Evolutionary conservation across 2,329 filamentous ascomycete species (phyloP).

Genomic region (Pyrenochaeta sp.): DNA sequence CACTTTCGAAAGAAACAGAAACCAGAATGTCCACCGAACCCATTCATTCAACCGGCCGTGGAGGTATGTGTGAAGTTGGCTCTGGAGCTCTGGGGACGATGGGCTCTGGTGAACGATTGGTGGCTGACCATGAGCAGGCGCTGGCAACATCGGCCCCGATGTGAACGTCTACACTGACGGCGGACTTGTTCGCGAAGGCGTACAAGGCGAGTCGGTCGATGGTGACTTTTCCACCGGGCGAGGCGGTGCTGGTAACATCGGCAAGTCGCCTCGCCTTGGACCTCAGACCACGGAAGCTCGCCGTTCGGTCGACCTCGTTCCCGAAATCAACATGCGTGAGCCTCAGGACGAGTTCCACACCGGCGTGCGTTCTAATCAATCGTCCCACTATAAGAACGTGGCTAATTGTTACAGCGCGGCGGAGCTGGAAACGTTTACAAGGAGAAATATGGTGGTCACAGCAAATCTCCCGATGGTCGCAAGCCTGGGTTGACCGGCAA

Average conservation of each 20-base stretch:
- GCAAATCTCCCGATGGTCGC: constrained; percentile 40
- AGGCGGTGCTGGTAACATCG: constrained; percentile 55
- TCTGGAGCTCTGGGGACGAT: neutral
- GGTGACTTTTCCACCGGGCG: constrained; percentile 54
- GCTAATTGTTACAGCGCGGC: constrained; percentile 48
- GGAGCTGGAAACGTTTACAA: constrained; percentile 58
- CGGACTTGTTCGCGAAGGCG: constrained; percentile 57
- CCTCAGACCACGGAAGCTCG: constrained; percentile 34
- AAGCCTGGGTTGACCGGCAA: constrained; percentile 53
- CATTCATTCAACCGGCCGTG: constrained; percentile 65
- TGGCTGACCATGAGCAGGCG: constrained; percentile 52
- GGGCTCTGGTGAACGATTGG: neutral
- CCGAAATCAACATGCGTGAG: constrained; percentile 53
- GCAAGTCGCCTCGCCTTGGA: constrained; percentile 45
- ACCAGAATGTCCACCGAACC: constrained; percentile 43
- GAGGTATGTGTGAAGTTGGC: constrained; percentile 53
- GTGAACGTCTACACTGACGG: constrained; percentile 56
- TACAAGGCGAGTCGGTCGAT: constrained; percentile 47
- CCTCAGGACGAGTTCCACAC: constrained; percentile 57
- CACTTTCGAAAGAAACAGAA: neutral
- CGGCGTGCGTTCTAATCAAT: constrained; percentile 44
- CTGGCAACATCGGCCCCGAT: constrained; percentile 66
- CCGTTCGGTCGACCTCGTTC: constrained; percentile 53
- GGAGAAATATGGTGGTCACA: constrained; percentile 59
- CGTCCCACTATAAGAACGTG: neutral